These are phyloP conservation scores for Yamadazyma olivae DNA, from an alignment of 805 yeast species.

Conservation along the genomic window DNA sequence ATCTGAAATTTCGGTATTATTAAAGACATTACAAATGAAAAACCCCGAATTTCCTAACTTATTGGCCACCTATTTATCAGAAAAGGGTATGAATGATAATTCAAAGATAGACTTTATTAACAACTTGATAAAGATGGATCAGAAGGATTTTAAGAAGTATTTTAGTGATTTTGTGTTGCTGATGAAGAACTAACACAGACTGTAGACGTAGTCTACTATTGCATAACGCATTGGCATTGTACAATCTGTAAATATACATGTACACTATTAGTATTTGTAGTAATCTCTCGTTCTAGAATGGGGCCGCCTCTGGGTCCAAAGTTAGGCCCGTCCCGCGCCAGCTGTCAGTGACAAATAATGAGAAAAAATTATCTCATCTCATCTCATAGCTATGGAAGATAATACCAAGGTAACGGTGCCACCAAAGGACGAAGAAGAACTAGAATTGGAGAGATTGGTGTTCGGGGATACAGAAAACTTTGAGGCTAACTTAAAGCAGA, in stretches of 20 bases:
- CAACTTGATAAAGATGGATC: slow-evolving; percentile 52
- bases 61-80: slow-evolving; percentile 54
- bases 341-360: no score
- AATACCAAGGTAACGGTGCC: slow-evolving; percentile 34
- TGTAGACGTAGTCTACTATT: background rate
- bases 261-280: no score
- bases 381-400: slow-evolving; percentile 2
- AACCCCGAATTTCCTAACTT: slow-evolving; percentile 43
- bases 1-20: slow-evolving; percentile 67
- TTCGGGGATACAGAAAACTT: slow-evolving; percentile 86
- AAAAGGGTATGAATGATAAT: slow-evolving; percentile 54
- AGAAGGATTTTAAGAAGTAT: slow-evolving; percentile 68
- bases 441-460: slow-evolving; percentile 73
- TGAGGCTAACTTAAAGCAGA: slow-evolving; percentile 57
- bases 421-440: slow-evolving; percentile 83
- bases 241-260: no score
- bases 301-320: no score
- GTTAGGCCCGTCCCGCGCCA: no score
- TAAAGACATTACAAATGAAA: slow-evolving; percentile 54
- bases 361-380: no score
- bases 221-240: no score
- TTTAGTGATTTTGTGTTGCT: slow-evolving; percentile 43
- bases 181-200: slow-evolving; percentile 1
- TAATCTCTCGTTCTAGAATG: no score
- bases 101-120: slow-evolving; percentile 60